phyloP scores from a whole-genome alignment of 768 basidiomycete genomes.

The Cystofilobasidium bisporidii region DNA sequence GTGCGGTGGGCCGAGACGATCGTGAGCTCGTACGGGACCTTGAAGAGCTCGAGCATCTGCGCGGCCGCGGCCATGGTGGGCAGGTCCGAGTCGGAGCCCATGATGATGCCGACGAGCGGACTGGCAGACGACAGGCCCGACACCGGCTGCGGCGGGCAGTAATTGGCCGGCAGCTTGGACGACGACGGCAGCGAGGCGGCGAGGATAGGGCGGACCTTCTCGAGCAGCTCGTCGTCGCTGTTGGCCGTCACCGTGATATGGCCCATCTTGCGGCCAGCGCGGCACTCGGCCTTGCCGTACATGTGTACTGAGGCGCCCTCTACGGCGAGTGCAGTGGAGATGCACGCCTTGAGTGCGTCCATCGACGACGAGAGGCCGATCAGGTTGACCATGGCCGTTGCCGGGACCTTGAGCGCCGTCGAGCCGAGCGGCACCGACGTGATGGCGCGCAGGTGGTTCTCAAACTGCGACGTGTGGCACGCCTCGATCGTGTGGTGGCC shows the following conservation, averaged over 20 bases:
- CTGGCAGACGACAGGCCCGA: not conserved
- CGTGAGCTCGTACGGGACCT: conserved; percentile 80
- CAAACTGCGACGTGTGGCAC: conserved; percentile 90
- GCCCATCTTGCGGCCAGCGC: conserved; percentile 93
- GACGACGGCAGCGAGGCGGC: conserved; percentile 49
- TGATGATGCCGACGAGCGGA: conserved; percentile 85
- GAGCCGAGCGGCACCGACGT: conserved; percentile 81
- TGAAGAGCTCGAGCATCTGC: conserved; percentile 68
- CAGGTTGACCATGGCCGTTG: conserved; percentile 86
- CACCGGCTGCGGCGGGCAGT: conserved; percentile 49
- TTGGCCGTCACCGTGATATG: conserved; percentile 82
- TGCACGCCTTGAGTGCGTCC: conserved; percentile 47
- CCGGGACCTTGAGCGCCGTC: conserved; percentile 74
- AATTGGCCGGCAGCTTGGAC: conserved; percentile 34
- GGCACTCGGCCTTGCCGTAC: conserved; percentile 85
- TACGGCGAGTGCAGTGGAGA: conserved; percentile 53
- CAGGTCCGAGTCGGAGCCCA: conserved; percentile 98
- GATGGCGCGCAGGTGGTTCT: conserved; percentile 92
- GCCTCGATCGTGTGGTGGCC: conserved; percentile 99
- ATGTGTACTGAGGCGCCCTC: conserved; percentile 76
- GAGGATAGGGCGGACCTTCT: conserved; percentile 64
- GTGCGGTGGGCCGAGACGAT: conserved; percentile 97
- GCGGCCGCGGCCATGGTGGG: conserved; percentile 85
- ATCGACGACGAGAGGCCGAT: conserved; percentile 66
- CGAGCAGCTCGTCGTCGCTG: conserved; percentile 63